Evolutionary conservation across 2,329 filamentous ascomycete genomes (phyloP).

Genomic region (Colletotrichum theobromicola): DNA sequence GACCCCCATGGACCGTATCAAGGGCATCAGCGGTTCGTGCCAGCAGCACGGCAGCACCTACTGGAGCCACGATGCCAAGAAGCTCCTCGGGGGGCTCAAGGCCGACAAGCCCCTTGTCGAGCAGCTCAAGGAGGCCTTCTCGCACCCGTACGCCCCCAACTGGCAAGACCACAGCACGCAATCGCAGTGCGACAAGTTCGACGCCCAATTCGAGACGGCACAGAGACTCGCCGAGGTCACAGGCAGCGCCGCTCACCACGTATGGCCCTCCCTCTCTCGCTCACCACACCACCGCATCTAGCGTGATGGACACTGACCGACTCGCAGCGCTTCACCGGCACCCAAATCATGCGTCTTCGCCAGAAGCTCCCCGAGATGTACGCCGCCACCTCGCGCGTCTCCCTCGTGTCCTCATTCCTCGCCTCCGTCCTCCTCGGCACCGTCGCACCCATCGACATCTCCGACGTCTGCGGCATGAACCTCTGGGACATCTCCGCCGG

Average conservation of each 20-base stretch:
- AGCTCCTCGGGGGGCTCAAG: conserved; percentile 66
- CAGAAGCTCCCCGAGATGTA: conserved; percentile 83
- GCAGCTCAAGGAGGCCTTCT: conserved; percentile 76
- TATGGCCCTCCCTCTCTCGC: conserved; percentile 47
- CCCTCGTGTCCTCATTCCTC: conserved; percentile 93
- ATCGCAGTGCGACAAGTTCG: conserved; percentile 87
- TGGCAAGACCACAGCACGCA: conserved; percentile 99
- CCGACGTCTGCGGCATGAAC: conserved; percentile 96
- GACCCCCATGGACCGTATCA: conserved; percentile 71
- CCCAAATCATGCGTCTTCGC: conserved; percentile 90
- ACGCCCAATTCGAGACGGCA: conserved; percentile 69
- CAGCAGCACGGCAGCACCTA: conserved; percentile 99
- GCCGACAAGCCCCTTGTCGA: conserved; percentile 67
- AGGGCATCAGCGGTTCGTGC: conserved; percentile 86
- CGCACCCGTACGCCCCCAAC: conserved; percentile 88
- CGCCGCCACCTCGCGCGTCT: conserved; percentile 80
- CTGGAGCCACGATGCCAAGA: conserved; percentile 77
- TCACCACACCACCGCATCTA: not conserved
- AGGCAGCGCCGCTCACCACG: conserved; percentile 93
- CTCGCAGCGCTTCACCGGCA: conserved; percentile 89
- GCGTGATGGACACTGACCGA: not conserved
- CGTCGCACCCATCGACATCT: conserved; percentile 89
- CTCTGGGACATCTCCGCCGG: conserved; percentile 86
- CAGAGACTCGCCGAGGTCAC: conserved; percentile 78
- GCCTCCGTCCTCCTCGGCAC: conserved; percentile 87